Percentiles rank a stretch among this genome's conserved stretches.
Conservation (phyloP, 805 yeast genomes). For the Suhomyces sp. region DNA sequence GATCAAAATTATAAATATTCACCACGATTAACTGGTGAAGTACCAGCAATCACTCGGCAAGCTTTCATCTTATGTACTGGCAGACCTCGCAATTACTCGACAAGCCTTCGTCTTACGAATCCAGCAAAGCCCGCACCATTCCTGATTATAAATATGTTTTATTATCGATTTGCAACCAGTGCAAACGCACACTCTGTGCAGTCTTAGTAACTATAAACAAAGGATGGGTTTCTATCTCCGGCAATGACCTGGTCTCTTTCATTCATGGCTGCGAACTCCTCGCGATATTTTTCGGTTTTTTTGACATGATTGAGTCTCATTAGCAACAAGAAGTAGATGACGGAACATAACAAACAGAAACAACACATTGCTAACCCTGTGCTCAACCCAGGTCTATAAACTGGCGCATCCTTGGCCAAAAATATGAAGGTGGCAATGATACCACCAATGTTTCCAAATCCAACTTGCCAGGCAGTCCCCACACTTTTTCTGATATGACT, state of each 20-base stretch:
- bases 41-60: no score
- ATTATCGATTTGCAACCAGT: not conserved
- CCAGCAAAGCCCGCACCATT: no score
- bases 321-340: constrained; percentile 31
- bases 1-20: no score
- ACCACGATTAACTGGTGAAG: no score
- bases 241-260: constrained; percentile 31
- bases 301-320: constrained; percentile 19
- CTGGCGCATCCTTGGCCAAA: constrained; percentile 56
- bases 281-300: constrained; percentile 23
- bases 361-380: constrained; percentile 47
- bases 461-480: constrained; percentile 61
- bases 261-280: constrained; percentile 22
- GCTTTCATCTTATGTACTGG: no score
- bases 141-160: not conserved
- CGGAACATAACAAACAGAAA: constrained; percentile 37
- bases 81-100: no score
- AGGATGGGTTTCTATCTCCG: constrained; percentile 39
- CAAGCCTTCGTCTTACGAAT: no score
- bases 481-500: constrained; percentile 62
- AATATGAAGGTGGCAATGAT: constrained; percentile 61
- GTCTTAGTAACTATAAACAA: constrained; percentile 30
- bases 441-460: constrained; percentile 74
- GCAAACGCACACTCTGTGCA: not conserved
- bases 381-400: constrained; percentile 52